Evolutionary conservation across 192 early-diverging fungal species (phyloP), one percentile per base, ranked within the genome.

Genomic region (Backusella westeae): DNA sequence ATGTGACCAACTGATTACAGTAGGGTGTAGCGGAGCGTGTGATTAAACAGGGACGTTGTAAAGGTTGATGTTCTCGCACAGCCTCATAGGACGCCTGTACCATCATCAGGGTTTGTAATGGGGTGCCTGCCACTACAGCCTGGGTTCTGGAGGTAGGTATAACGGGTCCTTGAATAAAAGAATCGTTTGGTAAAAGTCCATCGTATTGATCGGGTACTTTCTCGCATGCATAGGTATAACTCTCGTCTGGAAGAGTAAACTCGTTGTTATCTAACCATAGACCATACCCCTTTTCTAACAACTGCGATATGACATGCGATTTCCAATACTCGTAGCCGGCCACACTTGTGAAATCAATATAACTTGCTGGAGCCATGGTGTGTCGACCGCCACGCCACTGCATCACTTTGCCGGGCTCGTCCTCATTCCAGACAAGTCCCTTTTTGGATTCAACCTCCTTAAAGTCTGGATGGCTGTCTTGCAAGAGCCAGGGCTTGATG

Each of bases 251-350:
- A 56, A 82, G 59, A 3, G 67, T 70, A 42, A 82, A 82, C 35
- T 82, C 81, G 75, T 91, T 91, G 75, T 90, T 91, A 78, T 91
- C 86, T 26, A 91, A 86, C 90, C 90, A 91, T 8, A 83, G 74
- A 42, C 85, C 86, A 66, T 85, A 84, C 1, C 90, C 90, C 6
- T 83, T 67, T 14, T 85, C 79, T 1, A 91, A 75, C 8, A 91
- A 73, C 12, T 76, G 53, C 21, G 49, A 52, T 35, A 71, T 86
- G 14, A 90, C 81, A 21, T 87, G 82, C 7, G 63, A 10, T 63
- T 89, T 88, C 90, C 90, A 91, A 74, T 84, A 88, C 1, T 68
- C 21, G 63, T 82, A 84, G 4, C 86, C 90, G 29, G 74, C 76
- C 12, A 41, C 32, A 53, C 77, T 83, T 9, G 87, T 83, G n/a